These are phyloP conservation scores for Metschnikowia lochheadii DNA, from an alignment of 805 yeast species.

Conservation along the genomic window DNA sequence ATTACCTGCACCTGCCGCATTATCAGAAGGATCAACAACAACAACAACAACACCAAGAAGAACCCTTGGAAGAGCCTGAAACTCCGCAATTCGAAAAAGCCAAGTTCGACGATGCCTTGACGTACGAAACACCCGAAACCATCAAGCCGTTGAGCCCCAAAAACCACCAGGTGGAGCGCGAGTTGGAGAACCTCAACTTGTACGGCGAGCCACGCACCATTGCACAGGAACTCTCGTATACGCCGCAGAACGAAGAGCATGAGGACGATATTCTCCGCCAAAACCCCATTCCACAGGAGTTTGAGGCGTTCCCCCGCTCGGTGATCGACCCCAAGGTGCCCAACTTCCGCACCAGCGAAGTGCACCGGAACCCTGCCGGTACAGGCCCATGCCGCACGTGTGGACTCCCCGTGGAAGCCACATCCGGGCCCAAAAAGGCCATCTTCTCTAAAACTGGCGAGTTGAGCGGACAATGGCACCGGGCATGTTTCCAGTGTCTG, in stretches of 20 bases:
- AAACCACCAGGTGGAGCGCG: slow-evolving; percentile 30
- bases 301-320: slow-evolving; percentile 18
- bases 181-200: slow-evolving; percentile 29
- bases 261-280: slow-evolving; percentile 15
- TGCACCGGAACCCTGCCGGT: slow-evolving; percentile 46
- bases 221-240: background rate
- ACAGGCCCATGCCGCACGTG: slow-evolving; percentile 83
- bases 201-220: background rate
- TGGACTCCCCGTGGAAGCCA: slow-evolving; percentile 43
- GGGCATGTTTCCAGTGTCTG: slow-evolving; percentile 75
- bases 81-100: slow-evolving; percentile 8
- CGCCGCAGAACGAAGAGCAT: background rate
- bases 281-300: slow-evolving; percentile 15
- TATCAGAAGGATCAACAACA: no score
- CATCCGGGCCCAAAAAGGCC: slow-evolving; percentile 45
- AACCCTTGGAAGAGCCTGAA: slow-evolving; percentile 3
- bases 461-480: slow-evolving; percentile 90
- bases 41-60: no score
- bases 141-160: slow-evolving; percentile 35
- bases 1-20: no score
- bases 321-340: slow-evolving; percentile 14
- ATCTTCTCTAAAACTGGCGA: slow-evolving; percentile 85
- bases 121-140: slow-evolving; percentile 16
- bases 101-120: slow-evolving; percentile 1
- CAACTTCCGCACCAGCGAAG: slow-evolving; percentile 11